Base-by-base conservation (phyloP, 257 asterid species). In the Asclepias syriaca region DNA sequence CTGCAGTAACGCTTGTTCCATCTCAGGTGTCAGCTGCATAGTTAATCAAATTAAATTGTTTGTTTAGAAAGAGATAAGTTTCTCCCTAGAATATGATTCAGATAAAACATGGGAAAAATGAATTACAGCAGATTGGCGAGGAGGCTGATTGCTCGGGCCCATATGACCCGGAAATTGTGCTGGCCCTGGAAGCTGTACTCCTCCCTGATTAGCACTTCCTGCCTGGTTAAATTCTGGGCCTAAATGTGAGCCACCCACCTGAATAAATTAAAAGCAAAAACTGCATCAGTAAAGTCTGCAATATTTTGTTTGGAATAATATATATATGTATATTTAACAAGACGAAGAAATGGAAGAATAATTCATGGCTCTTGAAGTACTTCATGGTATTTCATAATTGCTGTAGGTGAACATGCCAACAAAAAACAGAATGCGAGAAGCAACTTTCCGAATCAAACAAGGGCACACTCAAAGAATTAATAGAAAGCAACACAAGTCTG, bases 1-100 rank as follows among this genome's bases (percentile, higher is more conserved):
- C 85, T 91, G 96, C 64, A 95, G 85, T 53, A 95, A 85, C 43
- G 89, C 96, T 78, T 90, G 84, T 77, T 95, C 99, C 91, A 88
- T 73, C 75, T 92, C 99, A 11, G 94, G 96, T 56, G 83, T 85
- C 84, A 95, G 85, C 98, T 95, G 87, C 84, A 80, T 32, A 71
- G 65, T 51, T 74, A 60, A 51, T 75, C 40, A 56, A 12, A 72
- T 63, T 58, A 55, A 22, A 37, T 78, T 54, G 74, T 51, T 37
- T 40, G 43, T 46, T 55, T 22, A 13, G 13, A 24, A 19, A 29
- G 45, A 15, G 50, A 37, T 0, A 24, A 71, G 0, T 39, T 29
- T 64, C 46, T 27, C 61, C 64, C 37, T 51, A 58, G 54, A n/a
- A 16, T 3, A 60, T 34, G 45, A 22, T 45, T 49, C 29, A 40